Base-by-base conservation (phyloP, 495 filamentous ascomycete genomes). In the Cairneyella variabilis region DNA sequence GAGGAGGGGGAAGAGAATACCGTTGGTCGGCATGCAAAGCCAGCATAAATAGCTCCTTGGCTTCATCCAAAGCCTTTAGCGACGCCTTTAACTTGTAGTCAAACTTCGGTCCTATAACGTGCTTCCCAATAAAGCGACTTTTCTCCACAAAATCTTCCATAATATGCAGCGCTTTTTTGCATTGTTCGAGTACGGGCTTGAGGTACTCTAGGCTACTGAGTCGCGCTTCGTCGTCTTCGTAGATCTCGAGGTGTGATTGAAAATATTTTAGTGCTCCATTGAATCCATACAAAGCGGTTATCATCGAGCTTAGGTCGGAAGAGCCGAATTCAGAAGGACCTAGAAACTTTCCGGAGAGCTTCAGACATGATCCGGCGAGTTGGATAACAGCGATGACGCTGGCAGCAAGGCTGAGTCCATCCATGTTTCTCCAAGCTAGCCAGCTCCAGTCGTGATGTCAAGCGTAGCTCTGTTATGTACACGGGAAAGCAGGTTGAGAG, bases 191-290 rank as follows among this genome's bases (percentile, higher is more conserved):
- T 23, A 20, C 23, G 27, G 39, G 40, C 26, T 53, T 45, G 51
- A 53, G 51, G 21, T 45, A 26, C 3, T 53, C 40, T 14, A 53
- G 27, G 25, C 40, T 53, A n/a, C 40, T 46, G 16, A 53, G 51
- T 27, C 51, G 39, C 18, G 51, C 51, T 27, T 53, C 26, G 28
- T 53, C 40, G 51, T 53, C 51, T 38, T 53, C 51, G 40, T 53
- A 30, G 9, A 53, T 53, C 21, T 45, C 51, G 18, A 53, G 51
- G 30, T 45, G 51, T 38, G 51, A 45, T 46, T 53, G 51, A 27
- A 53, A 46, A 41, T 25, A 21, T 27, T 46, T 53, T 27, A 45
- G n/a, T 16, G 28, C 40, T 8, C 51, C 51, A 46, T 36, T 53
- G 25, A 53, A 53, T 21, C 22, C 51, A 27, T 53, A 53, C 8